These are phyloP conservation scores for Dissoconium aciculare DNA, from an alignment of 2,329 filamentous ascomycete species.

Conservation along the genomic window DNA sequence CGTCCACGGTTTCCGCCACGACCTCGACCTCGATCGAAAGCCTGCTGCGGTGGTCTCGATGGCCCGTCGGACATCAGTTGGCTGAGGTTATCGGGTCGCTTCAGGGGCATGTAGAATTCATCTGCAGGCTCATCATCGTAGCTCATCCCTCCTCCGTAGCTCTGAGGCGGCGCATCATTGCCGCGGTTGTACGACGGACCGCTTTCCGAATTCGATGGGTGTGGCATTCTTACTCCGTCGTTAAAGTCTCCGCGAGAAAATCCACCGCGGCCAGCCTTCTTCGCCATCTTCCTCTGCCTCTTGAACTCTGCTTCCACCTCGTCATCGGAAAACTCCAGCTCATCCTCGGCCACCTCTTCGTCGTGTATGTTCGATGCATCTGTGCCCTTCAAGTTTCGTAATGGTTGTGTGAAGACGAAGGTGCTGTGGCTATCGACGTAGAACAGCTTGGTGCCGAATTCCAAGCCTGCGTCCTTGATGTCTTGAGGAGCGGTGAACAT, in stretches of 20 bases:
- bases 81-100: constrained; percentile 33
- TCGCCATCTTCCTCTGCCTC: constrained; percentile 22
- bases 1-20: constrained; percentile 16
- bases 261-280: constrained; percentile 16
- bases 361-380: constrained; percentile 93
- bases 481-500: constrained; percentile 56
- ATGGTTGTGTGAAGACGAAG: constrained; percentile 72
- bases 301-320: constrained; percentile 59
- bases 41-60: constrained; percentile 17
- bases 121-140: constrained; percentile 30
- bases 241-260: constrained; percentile 12
- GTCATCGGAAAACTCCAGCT: constrained; percentile 92
- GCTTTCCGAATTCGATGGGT: constrained; percentile 4
- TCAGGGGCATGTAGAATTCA: constrained; percentile 34
- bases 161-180: constrained; percentile 13
- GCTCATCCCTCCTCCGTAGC: constrained; percentile 16
- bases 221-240: constrained; percentile 6
- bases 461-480: constrained; percentile 50
- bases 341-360: constrained; percentile 72
- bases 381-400: constrained; percentile 69
- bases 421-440: constrained; percentile 66
- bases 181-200: constrained; percentile 7
- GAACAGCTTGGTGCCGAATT: constrained; percentile 55
- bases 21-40: constrained; percentile 22
- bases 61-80: constrained; percentile 29